Conservation (phyloP, 805 yeast genomes). For the Ogataea saltuana region DNA sequence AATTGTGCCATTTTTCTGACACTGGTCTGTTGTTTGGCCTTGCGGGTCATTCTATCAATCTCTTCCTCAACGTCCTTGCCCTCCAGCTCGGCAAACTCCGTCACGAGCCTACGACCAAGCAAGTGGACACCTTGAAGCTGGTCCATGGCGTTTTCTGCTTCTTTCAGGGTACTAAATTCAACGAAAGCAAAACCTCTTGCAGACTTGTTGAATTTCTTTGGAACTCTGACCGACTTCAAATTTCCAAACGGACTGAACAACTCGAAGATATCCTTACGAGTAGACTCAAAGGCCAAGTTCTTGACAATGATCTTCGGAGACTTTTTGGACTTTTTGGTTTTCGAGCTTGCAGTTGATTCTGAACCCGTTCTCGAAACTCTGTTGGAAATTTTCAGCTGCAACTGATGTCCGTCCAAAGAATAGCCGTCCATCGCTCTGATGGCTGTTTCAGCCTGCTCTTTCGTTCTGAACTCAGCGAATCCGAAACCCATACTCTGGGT, state of each 20-base stretch:
- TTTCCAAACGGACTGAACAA: slow-evolving; percentile 94
- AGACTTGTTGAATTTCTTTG: slow-evolving; percentile 90
- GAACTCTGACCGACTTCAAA: slow-evolving; percentile 91
- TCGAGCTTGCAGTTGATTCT: slow-evolving; percentile 29
- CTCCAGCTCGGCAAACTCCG: slow-evolving; percentile 88
- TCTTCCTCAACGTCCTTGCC: slow-evolving; percentile 85
- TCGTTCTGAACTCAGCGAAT: slow-evolving; percentile 83
- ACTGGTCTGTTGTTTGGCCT: slow-evolving; percentile 80
- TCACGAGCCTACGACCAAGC: slow-evolving; percentile 89
- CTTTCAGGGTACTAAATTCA: slow-evolving; percentile 82
- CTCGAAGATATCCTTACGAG: slow-evolving; percentile 89
- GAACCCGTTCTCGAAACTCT: slow-evolving; percentile 53
- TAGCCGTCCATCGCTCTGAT: slow-evolving; percentile 71
- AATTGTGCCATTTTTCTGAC: slow-evolving; percentile 71
- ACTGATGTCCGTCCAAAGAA: slow-evolving; percentile 82
- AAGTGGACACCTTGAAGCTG: slow-evolving; percentile 95
- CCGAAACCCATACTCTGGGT: slow-evolving; percentile 97
- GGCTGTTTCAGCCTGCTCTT: slow-evolving; percentile 77
- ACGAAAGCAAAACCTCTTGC: slow-evolving; percentile 99
- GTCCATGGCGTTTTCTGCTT: slow-evolving; percentile 92
- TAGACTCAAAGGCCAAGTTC: slow-evolving; percentile 95
- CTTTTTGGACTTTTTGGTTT: slow-evolving; percentile 40
- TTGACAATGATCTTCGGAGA: slow-evolving; percentile 87
- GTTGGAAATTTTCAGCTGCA: slow-evolving; percentile 86
- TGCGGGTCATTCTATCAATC: slow-evolving; percentile 85